Evolutionary conservation across 1,284 basidiomycete genomes (phyloP), one percentile per base, ranked within the genome.

Genomic region (Polyporus tsugae): DNA sequence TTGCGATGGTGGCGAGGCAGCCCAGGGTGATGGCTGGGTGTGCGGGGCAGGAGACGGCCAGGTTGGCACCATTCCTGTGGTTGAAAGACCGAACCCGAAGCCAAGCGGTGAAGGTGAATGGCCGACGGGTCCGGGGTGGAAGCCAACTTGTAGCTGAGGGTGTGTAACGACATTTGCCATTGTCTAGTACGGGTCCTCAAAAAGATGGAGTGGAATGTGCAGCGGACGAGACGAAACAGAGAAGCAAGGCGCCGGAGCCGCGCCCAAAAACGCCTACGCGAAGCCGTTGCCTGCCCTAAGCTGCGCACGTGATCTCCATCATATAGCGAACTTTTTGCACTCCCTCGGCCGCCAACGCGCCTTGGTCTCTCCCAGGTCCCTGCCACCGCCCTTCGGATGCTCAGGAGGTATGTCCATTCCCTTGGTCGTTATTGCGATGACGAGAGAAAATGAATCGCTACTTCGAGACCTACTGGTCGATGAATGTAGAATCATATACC

Each of bases 361-460:
- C 36, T 13, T 39, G 35, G n/a, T 22, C 22, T 41, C 38, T n/a
- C 35, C 55, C 35, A 36, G 17, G 55, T 57, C 35, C 33, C 55
- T 11, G 13, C 35, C 53, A 17, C 17, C 29, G 17, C 36, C 55
- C 22, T 22, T 7, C 17, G 11, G 41, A 69, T 69, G 65, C 42
- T 58, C 53, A 72, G 41, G 19, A 38, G 62, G 70, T 74, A 59
- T 33, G 64, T 67, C 49, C 64, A 29, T 64, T 39, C 65, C 59
- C 55, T 68, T 71, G 62, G 66, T 70, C 53, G 36, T 29, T 29
- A 67, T 68, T 66, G 78, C 78, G 74, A 80, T 86, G 91, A 93
- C 83, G 91, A 92, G 78, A 86, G 81, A 80, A 74, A 81, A 83
- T 82, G 91, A 93, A 94, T 93, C 92, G 91, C 91, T 93, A 93